Percentiles rank a stretch among this genome's conserved stretches.
Conservation (phyloP, 768 basidiomycete genomes). For the Lactarius sp. region DNA sequence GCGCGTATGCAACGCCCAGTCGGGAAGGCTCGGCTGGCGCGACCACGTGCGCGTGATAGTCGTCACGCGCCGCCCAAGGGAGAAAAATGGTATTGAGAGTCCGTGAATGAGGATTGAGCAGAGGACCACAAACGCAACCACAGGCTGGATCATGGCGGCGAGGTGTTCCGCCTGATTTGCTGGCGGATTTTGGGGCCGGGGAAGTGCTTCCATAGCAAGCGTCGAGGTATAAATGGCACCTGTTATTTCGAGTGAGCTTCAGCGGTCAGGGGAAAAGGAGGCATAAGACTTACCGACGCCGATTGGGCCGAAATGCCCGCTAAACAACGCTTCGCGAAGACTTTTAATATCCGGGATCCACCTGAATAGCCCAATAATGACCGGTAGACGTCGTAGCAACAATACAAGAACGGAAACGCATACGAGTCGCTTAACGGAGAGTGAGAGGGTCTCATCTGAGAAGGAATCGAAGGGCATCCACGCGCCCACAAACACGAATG, state of each 20-base stretch:
- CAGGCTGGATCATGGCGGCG: slow-evolving; percentile 77
- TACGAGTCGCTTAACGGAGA: slow-evolving; percentile 80
- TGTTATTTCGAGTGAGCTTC: slow-evolving; percentile 28
- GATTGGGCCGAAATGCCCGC: slow-evolving; percentile 92
- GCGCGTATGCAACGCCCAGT: slow-evolving; percentile 79
- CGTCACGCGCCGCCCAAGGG: slow-evolving; percentile 87
- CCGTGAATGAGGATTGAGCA: slow-evolving; percentile 86
- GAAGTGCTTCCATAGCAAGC: slow-evolving; percentile 61
- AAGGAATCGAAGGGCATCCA: slow-evolving; percentile 94
- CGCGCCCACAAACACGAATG: slow-evolving; percentile 94
- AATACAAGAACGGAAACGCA: slow-evolving; percentile 82
- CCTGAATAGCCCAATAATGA: slow-evolving; percentile 77
- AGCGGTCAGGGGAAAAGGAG: background rate
- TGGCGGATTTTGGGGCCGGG: slow-evolving; percentile 41
- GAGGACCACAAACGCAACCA: slow-evolving; percentile 92
- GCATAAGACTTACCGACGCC: slow-evolving; percentile 51
- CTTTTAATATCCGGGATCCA: slow-evolving; percentile 98
- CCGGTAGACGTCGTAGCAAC: slow-evolving; percentile 74
- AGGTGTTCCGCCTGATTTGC: slow-evolving; percentile 60
- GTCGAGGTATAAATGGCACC: slow-evolving; percentile 94
- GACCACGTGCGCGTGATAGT: slow-evolving; percentile 89
- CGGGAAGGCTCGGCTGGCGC: slow-evolving; percentile 58
- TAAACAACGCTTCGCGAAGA: slow-evolving; percentile 87
- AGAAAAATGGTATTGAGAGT: slow-evolving; percentile 91
- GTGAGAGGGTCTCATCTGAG: slow-evolving; percentile 54